Evolutionary conservation across 1,284 basidiomycete genomes (phyloP).

Genomic region (Meripilus lineatus): DNA sequence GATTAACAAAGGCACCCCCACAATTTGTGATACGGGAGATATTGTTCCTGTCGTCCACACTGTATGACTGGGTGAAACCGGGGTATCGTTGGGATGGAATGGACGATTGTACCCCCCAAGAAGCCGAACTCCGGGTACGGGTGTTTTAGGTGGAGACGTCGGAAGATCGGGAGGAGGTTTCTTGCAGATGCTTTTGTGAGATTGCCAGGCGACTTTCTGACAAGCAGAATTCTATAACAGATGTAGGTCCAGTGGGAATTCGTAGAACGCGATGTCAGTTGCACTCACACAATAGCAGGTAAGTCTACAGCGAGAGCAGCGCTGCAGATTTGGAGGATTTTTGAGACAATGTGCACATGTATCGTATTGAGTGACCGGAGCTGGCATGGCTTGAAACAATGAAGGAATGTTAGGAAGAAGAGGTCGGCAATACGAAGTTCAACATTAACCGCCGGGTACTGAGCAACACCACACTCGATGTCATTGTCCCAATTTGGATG

Average conservation of each 20-base stretch:
- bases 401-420: neutral
- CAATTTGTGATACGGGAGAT: conserved; percentile 9
- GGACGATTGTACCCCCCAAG: conserved; percentile 4
- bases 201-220: conserved; percentile 6
- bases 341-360: too few relatives aligned
- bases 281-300: too few relatives aligned
- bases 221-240: too few relatives aligned
- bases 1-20: conserved; percentile 11
- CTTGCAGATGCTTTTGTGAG: conserved; percentile 7
- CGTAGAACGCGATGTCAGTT: too few relatives aligned
- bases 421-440: too few relatives aligned
- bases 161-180: neutral
- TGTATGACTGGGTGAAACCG: conserved; percentile 5
- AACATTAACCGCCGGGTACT: conserved; percentile 9
- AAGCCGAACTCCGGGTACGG: conserved; percentile 6
- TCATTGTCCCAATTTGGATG: neutral
- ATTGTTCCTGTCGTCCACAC: conserved; percentile 9
- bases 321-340: too few relatives aligned
- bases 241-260: too few relatives aligned
- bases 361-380: neutral
- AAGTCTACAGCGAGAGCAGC: too few relatives aligned
- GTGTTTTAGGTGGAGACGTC: neutral
- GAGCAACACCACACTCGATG: conserved; percentile 2
- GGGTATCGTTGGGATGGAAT: conserved; percentile 1
- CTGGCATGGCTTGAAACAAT: neutral